Conservation (phyloP, 441 rosid genomes). For the Mallotus japonicus region DNA sequence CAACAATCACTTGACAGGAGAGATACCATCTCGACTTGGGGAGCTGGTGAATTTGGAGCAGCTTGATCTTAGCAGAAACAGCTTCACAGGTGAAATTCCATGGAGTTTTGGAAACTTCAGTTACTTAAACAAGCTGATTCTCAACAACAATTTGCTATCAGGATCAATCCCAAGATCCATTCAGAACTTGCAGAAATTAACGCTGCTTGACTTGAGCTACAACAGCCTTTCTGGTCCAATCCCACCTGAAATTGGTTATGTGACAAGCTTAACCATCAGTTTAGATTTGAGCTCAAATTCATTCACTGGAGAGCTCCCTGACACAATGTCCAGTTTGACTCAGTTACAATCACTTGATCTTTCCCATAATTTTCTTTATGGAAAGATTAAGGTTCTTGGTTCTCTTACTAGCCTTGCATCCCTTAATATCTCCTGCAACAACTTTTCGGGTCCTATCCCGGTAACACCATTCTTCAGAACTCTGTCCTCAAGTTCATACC, state of each 20-base stretch:
- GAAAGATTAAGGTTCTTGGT: constrained; percentile 67
- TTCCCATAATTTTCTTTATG: constrained; percentile 58
- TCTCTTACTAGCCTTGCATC: constrained; percentile 82
- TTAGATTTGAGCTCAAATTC: constrained; percentile 71
- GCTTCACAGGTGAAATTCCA: constrained; percentile 69
- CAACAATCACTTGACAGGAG: constrained; percentile 75
- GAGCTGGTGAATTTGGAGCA: constrained; percentile 91
- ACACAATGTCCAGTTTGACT: constrained; percentile 61
- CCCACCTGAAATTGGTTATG: constrained; percentile 71
- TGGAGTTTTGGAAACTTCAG: constrained; percentile 79
- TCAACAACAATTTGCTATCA: constrained; percentile 71
- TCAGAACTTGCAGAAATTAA: constrained; percentile 61
- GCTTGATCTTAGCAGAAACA: constrained; percentile 89
- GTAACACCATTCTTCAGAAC: constrained; percentile 79
- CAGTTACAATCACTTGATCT: constrained; percentile 87
- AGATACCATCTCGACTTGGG: constrained; percentile 70
- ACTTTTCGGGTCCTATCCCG: constrained; percentile 90
- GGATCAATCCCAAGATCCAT: constrained; percentile 71
- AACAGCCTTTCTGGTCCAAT: constrained; percentile 68
- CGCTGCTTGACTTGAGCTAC: constrained; percentile 81
- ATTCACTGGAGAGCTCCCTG: constrained; percentile 64
- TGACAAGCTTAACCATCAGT: constrained; percentile 76
- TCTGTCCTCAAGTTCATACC: constrained; percentile 54
- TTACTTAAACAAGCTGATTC: constrained; percentile 89
- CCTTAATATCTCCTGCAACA: constrained; percentile 78